phyloP scores from a whole-genome alignment of 768 basidiomycete genomes.

The Amanita pseudoporphyria region DNA sequence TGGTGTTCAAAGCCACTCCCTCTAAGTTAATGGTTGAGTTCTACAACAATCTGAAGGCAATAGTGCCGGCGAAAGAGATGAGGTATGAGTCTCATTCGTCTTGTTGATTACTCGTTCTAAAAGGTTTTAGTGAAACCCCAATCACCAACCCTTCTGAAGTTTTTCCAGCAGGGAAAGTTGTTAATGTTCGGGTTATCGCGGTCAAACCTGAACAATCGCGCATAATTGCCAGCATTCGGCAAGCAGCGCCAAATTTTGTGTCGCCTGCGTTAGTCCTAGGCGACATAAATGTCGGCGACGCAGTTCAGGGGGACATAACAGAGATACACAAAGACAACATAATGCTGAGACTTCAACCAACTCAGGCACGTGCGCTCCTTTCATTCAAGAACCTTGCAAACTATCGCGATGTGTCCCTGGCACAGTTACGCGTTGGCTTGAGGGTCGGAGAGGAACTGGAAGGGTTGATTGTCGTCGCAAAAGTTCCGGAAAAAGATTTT shows the following conservation, averaged over 20 bases:
- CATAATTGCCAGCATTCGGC: constrained; percentile 81
- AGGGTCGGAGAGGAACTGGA: constrained; percentile 62
- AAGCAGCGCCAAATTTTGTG: constrained; percentile 47
- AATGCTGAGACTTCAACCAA: constrained; percentile 62
- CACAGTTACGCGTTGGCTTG: constrained; percentile 54
- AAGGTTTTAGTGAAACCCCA: constrained; percentile 51
- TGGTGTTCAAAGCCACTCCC: constrained; percentile 74
- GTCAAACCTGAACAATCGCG: constrained; percentile 48
- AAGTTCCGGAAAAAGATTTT: constrained; percentile 76
- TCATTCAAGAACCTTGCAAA: constrained; percentile 85
- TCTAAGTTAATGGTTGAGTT: constrained; percentile 82
- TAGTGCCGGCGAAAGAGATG: constrained; percentile 72
- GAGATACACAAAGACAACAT: constrained; percentile 84
- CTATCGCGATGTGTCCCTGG: constrained; percentile 51
- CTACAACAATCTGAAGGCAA: constrained; percentile 80
- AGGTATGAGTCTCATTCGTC: constrained; percentile 39
- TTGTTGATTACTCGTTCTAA: neutral
- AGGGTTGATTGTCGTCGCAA: constrained; percentile 82
- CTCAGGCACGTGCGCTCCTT: constrained; percentile 67
- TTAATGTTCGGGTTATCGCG: constrained; percentile 72
- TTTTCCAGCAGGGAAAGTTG: constrained; percentile 74
- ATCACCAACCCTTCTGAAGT: constrained; percentile 44
- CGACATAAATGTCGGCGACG: constrained; percentile 67
- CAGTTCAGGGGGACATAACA: constrained; percentile 57
- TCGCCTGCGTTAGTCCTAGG: constrained; percentile 48